Conservation (phyloP, 129 eudicot species). For the Flaveria linearis region DNA sequence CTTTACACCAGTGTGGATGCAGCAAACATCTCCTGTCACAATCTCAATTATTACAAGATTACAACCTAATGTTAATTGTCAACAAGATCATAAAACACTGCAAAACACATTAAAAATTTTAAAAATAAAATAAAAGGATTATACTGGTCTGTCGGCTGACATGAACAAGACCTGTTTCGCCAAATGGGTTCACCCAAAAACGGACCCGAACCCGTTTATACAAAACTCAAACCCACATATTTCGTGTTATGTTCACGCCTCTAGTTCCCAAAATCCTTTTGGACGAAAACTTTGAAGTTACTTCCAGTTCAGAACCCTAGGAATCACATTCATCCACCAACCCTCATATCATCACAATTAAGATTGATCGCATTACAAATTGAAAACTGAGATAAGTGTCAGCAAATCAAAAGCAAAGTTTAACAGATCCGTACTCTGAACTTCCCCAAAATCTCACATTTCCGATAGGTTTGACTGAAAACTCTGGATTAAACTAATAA, state of each 20-base stretch:
- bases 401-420: constrained; percentile 1
- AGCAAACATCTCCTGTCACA: constrained; percentile 24
- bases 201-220: too few species aligned
- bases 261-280: constrained; percentile 6
- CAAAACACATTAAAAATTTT: too few species aligned
- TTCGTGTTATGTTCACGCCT: too few species aligned
- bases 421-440: constrained; percentile 11
- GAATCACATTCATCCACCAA: constrained; percentile 16
- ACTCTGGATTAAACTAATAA: constrained; percentile 1
- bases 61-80: constrained; percentile 15
- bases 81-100: constrained; percentile 16
- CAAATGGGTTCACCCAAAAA: too few species aligned
- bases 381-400: neutral
- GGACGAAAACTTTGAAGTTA: too few species aligned
- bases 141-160: too few species aligned
- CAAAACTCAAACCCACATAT: too few species aligned
- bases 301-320: constrained; percentile 8
- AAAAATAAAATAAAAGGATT: too few species aligned
- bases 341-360: neutral
- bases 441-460: constrained; percentile 2
- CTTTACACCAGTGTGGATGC: constrained; percentile 26
- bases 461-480: neutral
- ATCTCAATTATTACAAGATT: constrained; percentile 27
- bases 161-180: too few species aligned
- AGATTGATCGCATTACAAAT: constrained; percentile 8